Conservation (phyloP, 495 filamentous ascomycete genomes). For the Jackrogersella minutella region DNA sequence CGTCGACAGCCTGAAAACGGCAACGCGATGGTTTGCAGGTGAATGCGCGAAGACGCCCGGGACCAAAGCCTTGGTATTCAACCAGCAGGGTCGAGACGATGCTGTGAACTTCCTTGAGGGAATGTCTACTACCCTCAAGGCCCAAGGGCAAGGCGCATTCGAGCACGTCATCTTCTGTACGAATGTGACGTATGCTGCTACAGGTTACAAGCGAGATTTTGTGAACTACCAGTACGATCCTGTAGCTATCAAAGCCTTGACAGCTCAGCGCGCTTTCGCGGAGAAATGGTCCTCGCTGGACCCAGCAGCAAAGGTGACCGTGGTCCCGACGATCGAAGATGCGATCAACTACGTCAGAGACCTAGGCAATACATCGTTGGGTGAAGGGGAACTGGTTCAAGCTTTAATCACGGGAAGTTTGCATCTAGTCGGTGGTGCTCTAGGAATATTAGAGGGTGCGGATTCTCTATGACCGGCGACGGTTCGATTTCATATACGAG, state of each 20-base stretch:
- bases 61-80: slow-evolving; percentile 84
- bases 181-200: slow-evolving; percentile 77
- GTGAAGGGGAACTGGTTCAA: slow-evolving; percentile 48
- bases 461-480: slow-evolving; percentile 49
- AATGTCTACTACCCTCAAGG: slow-evolving; percentile 63
- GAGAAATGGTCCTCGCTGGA: slow-evolving; percentile 76
- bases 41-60: slow-evolving; percentile 50
- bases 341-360: slow-evolving; percentile 74
- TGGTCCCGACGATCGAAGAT: slow-evolving; percentile 83
- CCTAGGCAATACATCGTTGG: slow-evolving; percentile 45
- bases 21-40: slow-evolving; percentile 78
- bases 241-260: slow-evolving; percentile 69
- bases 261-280: slow-evolving; percentile 77
- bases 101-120: slow-evolving; percentile 72
- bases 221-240: slow-evolving; percentile 77
- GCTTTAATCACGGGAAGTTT: slow-evolving; percentile 69
- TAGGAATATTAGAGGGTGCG: slow-evolving; percentile 57
- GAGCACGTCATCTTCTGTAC: slow-evolving; percentile 88
- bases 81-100: slow-evolving; percentile 91
- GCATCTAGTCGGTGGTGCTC: slow-evolving; percentile 66
- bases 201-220: slow-evolving; percentile 78
- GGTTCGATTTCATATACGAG: slow-evolving; percentile 4
- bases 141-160: slow-evolving; percentile 64
- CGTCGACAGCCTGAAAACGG: slow-evolving; percentile 81
- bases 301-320: slow-evolving; percentile 64